Evolutionary conservation across 192 early-diverging fungal species (phyloP), one percentile per base, ranked within the genome.

Genomic region (Mortierella claussenii): DNA sequence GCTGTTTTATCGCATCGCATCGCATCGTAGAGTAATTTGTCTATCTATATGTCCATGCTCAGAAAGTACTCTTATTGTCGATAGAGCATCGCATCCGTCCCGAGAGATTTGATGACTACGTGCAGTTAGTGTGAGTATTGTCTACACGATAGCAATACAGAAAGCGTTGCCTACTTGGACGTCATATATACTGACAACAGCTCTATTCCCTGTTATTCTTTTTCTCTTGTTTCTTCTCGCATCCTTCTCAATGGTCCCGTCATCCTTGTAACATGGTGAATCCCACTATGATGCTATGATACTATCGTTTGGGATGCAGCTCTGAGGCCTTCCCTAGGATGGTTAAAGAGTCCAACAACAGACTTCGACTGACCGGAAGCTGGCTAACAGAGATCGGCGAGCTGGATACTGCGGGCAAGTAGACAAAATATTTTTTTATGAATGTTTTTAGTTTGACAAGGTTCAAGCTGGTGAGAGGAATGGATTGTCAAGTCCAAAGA

Each of bases 311-410:
- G 47, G 7, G 8, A 11, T 51, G 45, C 50, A 94, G 91, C 6
- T 80, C 90, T n/a, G 85, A 89, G 57, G 86, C 89, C 51, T 95
- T 92, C 68, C 91, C 93, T 7, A 82, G 84, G 24, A 88, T 97
- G 48, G 89, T 90, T 32, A 86, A 91, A 42, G 84, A 92, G 57
- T 90, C 89, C 31, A 83, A 86, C 34, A 93, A 91, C 65, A 83
- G 86, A 23, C 86, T 93, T 20, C 92, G 94, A 71, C 81, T 97
- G 20, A 95, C 92, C 60, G 96, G 96, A 36, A 94, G 92, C 79
- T 97, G 92, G 92, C 82, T 88, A 40, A 91, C 90, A 21, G 89
- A 94, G 60, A 91, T 97, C 69, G 96, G 96, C 11, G 88, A 90
- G 24, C 83, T 93, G 53, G 96, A 97, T 82, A 91, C 92, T 55